Conservation (phyloP, 179 eudicot genomes). For the Gypsophila paniculata region DNA sequence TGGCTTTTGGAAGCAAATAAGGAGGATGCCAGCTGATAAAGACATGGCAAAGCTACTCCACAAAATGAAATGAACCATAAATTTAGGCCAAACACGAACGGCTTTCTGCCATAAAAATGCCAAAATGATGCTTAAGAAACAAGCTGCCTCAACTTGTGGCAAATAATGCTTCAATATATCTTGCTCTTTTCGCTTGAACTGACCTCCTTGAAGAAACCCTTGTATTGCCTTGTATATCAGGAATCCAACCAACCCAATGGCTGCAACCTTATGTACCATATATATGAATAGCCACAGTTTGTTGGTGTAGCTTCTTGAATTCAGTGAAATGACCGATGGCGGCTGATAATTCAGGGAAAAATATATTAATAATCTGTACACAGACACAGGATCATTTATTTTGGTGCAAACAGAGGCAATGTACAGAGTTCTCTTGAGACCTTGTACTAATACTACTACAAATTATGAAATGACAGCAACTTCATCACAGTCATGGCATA, state of each 20-base stretch:
- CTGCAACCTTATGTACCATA: conserved; percentile 46
- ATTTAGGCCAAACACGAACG: conserved; percentile 62
- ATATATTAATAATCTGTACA: background rate
- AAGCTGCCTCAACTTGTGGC: conserved; percentile 84
- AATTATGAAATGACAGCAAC: too few species aligned
- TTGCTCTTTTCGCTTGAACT: conserved; percentile 37
- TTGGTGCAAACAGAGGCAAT: background rate
- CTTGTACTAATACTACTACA: too few species aligned
- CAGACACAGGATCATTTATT: background rate
- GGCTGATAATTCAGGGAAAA: conserved; percentile 22
- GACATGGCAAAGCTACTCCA: conserved; percentile 72
- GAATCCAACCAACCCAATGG: conserved; percentile 66
- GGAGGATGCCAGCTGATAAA: conserved; percentile 74
- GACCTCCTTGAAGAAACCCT: conserved; percentile 56
- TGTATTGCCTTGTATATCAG: conserved; percentile 60
- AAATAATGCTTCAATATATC: conserved; percentile 49
- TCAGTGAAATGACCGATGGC: conserved; percentile 49
- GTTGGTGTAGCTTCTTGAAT: conserved; percentile 80
- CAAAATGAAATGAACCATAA: conserved; percentile 80
- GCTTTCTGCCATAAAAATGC: conserved; percentile 83
- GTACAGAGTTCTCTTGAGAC: background rate
- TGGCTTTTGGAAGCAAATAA: conserved; percentile 81
- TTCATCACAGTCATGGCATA: too few species aligned
- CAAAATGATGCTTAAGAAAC: conserved; percentile 66
- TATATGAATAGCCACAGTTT: conserved; percentile 62